Evolutionary conservation across 768 basidiomycete species (phyloP), one percentile per base, ranked within the genome.

Genomic region (Lactifluus piperatus): DNA sequence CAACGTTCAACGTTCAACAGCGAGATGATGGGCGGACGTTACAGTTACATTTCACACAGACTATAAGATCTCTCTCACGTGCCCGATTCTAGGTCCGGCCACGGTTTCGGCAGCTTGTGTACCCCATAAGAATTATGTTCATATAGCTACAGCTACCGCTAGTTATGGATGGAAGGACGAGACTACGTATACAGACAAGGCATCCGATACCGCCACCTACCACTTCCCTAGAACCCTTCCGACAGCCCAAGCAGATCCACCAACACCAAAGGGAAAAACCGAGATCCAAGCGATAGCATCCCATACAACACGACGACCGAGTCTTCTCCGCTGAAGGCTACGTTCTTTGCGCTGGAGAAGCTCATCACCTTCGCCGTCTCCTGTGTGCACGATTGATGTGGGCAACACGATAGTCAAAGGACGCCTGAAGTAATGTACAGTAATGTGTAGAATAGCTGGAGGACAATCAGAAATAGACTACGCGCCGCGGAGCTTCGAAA

Each of bases 261-360:
- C 76, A 4, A 71, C 75, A 26, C 87, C 82, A 0, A 82, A 72
- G 0, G 84, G 84, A 20, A 86, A 66, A 18, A 90, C 75, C 11
- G 88, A 72, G n/a, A 83, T 62, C 83, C 90, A 93, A 24, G 88
- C 84, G 16, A 85, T 83, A n/a, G 89, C 67, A 70, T 94, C 91
- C 88, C 91, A 94, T 16, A 85, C 70, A 39, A 95, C 72, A 30
- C 94, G 78, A 64, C 81, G 81, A 39, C 82, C 81, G 45, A 85
- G 77, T 65, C 92, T 81, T 47, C 79, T 77, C 55, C 81, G 81
- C 72, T 97, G 94, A 59, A 97, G 73, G 43, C 84, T 83, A 47
- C 82, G 76, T 71, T 97, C 94, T 74, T 97, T 97, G 61, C 88
- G 79, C 65, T 88, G 83, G 32, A 97, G 73, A 22, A 97, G 81